Conservation (phyloP, 1,284 basidiomycete species). For the Ganoderma lucidum region DNA sequence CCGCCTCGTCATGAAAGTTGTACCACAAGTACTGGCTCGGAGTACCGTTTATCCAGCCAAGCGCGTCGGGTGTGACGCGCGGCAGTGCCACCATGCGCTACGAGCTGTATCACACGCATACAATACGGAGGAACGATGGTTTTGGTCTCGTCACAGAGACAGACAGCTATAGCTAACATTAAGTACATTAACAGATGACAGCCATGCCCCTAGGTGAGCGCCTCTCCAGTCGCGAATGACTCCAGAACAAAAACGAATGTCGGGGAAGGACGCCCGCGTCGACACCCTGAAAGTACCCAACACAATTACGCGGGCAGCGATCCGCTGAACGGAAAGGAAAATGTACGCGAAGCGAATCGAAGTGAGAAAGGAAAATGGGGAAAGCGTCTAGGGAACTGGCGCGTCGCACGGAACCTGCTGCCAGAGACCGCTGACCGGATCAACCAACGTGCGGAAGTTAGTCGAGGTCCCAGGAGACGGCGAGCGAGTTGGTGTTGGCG, state of each 20-base stretch:
- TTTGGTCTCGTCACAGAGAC: background rate
- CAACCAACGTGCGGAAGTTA: slow-evolving; percentile 10
- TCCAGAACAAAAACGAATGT: background rate
- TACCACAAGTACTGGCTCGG: background rate
- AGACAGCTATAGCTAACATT: background rate
- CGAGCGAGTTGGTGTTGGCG: slow-evolving; percentile 33
- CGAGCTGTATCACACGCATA: background rate
- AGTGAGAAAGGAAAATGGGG: background rate
- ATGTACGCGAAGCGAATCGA: slow-evolving; percentile 1
- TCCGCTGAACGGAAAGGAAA: background rate
- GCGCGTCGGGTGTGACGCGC: background rate
- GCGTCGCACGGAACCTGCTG: slow-evolving; percentile 10
- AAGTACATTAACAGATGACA: background rate
- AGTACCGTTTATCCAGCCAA: background rate
- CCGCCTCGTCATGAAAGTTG: background rate
- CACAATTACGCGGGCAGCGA: background rate
- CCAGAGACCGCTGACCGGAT: background rate
- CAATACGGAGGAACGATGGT: background rate
- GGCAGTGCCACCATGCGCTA: no score
- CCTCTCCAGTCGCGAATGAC: background rate
- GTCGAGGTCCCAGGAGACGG: slow-evolving; percentile 34
- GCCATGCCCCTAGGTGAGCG: background rate
- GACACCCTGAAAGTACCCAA: background rate
- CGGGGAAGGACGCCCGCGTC: background rate
- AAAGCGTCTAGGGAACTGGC: background rate